A percentile compares a stretch with the other conserved stretches of the same genome.
Conservation (phyloP, 139 green algal genomes). For the Auxenochlorella pyrenoidosa region DNA sequence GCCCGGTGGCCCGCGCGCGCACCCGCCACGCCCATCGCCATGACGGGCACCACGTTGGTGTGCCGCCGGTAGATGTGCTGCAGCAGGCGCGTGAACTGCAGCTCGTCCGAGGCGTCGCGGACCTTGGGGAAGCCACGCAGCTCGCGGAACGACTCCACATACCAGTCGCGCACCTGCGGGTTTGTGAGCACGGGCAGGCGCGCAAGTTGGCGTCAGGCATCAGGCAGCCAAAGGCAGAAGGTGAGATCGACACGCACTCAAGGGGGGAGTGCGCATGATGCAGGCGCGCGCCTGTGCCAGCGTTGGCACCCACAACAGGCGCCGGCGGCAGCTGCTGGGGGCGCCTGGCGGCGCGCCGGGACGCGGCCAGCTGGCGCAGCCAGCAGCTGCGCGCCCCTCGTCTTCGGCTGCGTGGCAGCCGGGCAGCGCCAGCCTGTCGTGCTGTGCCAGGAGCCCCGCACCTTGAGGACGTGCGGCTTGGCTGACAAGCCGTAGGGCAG, state of each 20-base stretch:
- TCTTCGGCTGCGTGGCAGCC: no score
- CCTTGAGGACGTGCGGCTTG: conserved; percentile 92
- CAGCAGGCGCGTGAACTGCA: conserved; percentile 91
- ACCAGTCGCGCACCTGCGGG: conserved; percentile 96
- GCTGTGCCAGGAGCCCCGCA: conserved; percentile 33
- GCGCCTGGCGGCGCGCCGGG: not conserved
- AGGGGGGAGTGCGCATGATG: not conserved
- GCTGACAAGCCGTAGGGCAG: conserved; percentile 93
- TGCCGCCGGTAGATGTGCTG: conserved; percentile 81
- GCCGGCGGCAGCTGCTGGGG: no score
- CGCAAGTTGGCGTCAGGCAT: no score
- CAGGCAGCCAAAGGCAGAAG: no score
- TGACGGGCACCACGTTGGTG: conserved; percentile 95
- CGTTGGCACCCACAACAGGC: not conserved
- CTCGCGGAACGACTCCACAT: conserved; percentile 97
- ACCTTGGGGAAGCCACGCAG: conserved; percentile 84
- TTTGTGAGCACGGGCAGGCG: not conserved
- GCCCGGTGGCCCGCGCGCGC: not conserved
- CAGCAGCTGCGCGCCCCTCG: not conserved
- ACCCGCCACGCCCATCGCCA: conserved; percentile 90
- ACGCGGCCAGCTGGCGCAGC: not conserved
- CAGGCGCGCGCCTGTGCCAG: not conserved
- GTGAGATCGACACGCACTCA: not conserved
- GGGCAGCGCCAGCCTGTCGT: not conserved
- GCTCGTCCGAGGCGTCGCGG: conserved; percentile 71